These are phyloP conservation scores for Sphagnum fallax DNA, from an alignment of 228 moss, liverwort and hornwort genomes.

Conservation along the genomic window DNA sequence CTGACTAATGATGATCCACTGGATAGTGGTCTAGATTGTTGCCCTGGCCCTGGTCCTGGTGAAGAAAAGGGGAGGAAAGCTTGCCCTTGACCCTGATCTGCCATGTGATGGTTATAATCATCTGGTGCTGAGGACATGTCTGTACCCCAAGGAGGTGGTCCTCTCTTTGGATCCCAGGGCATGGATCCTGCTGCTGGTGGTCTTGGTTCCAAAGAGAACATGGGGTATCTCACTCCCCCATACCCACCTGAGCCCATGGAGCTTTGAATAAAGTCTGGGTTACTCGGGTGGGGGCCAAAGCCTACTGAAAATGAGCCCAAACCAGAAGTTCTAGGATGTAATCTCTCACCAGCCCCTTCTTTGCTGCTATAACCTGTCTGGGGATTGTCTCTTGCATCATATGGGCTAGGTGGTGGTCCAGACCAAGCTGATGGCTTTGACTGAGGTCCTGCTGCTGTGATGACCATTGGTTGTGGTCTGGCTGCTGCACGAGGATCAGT, in stretches of 20 bases:
- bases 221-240: neutral
- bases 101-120: neutral
- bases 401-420: neutral
- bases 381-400: neutral
- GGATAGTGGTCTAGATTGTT: neutral
- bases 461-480: conserved; percentile 17
- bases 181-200: neutral
- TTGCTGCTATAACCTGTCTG: neutral
- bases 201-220: conserved; percentile 1
- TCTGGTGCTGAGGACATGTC: neutral
- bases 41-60: neutral
- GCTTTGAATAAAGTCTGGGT: neutral
- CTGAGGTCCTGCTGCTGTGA: conserved; percentile 14
- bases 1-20: neutral
- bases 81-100: conserved; percentile 1
- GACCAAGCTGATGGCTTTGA: conserved; percentile 19
- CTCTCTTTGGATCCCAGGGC: neutral
- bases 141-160: neutral
- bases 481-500: neutral
- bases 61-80: neutral
- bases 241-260: neutral
- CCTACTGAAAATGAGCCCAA: neutral
- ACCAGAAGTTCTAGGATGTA: neutral
- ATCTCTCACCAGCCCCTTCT: neutral
- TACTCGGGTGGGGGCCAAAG: neutral